phyloP scores from a whole-genome alignment of 78 protist genomes.

The slime mould (Dictyostelium discoideum) region DNA sequence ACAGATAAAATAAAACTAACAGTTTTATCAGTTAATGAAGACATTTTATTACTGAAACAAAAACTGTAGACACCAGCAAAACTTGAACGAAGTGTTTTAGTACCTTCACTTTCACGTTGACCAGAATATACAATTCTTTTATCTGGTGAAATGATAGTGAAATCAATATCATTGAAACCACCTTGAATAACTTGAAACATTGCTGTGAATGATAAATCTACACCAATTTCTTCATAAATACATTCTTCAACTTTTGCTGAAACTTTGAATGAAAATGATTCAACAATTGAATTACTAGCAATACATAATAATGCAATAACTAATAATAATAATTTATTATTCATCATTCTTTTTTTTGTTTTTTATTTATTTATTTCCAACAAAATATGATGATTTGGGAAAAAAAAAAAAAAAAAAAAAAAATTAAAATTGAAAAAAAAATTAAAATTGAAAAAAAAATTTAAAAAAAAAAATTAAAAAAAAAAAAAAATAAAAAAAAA shows the following conservation, averaged over 20 bases:
- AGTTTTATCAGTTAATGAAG: conserved; percentile 89
- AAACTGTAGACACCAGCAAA: conserved; percentile 88
- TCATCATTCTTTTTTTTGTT: neutral
- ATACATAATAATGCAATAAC: neutral
- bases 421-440: too few species aligned
- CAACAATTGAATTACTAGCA: neutral
- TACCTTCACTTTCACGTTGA: conserved; percentile 83
- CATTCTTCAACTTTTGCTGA: conserved; percentile 92
- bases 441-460: too few species aligned
- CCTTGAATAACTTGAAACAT: conserved; percentile 89
- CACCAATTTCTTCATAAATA: conserved; percentile 82
- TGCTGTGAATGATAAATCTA: conserved; percentile 57
- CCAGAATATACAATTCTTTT: conserved; percentile 63
- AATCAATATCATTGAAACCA: conserved; percentile 94
- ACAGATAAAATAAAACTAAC: conserved; percentile 78
- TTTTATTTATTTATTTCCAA: too few species aligned
- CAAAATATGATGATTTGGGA: neutral
- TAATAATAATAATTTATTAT: neutral
- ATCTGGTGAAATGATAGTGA: conserved; percentile 69
- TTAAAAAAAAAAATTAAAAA: too few species aligned
- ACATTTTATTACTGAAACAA: conserved; percentile 95
- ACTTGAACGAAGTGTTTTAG: conserved; percentile 63
- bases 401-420: too few species aligned
- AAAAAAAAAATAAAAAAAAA: too few species aligned
- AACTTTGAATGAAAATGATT: conserved; percentile 70